phyloP scores from a whole-genome alignment of 148 eudicot species.

The Chenopodium formosanum region DNA sequence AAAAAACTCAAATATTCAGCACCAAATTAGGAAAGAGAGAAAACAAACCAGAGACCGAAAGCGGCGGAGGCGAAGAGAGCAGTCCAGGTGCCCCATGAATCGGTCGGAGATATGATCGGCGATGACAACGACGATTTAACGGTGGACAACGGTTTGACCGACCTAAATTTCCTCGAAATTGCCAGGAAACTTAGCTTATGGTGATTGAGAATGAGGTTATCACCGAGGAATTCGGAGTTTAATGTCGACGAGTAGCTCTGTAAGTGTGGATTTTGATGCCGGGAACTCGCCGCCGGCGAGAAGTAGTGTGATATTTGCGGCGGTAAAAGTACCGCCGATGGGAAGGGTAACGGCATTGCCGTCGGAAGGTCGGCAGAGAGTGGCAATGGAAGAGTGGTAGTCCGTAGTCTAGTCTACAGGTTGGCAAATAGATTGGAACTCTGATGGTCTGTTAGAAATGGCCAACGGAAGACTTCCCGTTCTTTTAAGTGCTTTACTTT shows the following conservation, averaged over 20 bases:
- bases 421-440: not conserved
- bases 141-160: constrained; percentile 27
- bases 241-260: constrained; percentile 13
- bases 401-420: not conserved
- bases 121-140: constrained; percentile 34
- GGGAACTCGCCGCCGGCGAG: constrained; percentile 13
- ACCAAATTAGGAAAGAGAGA: not conserved
- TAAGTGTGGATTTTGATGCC: not conserved
- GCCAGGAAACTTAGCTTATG: constrained; percentile 1
- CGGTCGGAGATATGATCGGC: constrained; percentile 63
- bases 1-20: not conserved
- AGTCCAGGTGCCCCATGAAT: constrained; percentile 89
- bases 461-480: too few species aligned
- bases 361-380: not conserved
- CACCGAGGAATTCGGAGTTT: not conserved
- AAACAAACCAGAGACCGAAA: constrained; percentile 67
- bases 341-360: constrained; percentile 19
- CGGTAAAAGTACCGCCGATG: constrained; percentile 1
- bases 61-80: constrained; percentile 82
- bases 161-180: not conserved
- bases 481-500: too few species aligned
- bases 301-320: not conserved
- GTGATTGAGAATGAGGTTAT: not conserved
- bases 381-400: not conserved
- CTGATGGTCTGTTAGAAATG: not conserved